Percentiles rank a stretch among this genome's conserved stretches.
Evolutionary conservation across 352 stramenopile species (phyloP).

Genomic region (Pythium brassicae): DNA sequence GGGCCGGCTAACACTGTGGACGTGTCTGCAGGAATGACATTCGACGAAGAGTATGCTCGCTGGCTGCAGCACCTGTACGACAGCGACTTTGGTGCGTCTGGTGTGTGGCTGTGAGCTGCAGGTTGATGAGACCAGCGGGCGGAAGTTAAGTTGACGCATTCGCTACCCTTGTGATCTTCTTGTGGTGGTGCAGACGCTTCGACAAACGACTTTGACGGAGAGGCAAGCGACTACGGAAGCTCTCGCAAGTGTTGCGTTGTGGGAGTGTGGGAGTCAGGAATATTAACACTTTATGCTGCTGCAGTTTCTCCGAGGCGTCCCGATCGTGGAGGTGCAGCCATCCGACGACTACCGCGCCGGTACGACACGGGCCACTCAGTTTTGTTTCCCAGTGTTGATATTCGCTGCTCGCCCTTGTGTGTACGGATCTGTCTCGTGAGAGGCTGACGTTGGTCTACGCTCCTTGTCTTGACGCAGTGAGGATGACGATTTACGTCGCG

Average conservation of each 20-base stretch:
- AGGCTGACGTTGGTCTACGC: no score
- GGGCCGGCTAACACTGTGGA: neutral
- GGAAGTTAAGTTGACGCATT: neutral
- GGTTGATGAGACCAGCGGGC: neutral
- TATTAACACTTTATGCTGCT: neutral
- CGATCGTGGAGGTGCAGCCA: slow-evolving; percentile 27
- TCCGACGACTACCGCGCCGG: slow-evolving; percentile 30
- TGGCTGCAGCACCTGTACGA: slow-evolving; percentile 87
- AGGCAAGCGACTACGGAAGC: slow-evolving; percentile 21
- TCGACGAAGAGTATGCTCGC: slow-evolving; percentile 84
- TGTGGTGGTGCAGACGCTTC: slow-evolving; percentile 26
- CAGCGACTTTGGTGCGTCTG: slow-evolving; percentile 67
- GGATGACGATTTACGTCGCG: slow-evolving; percentile 34
- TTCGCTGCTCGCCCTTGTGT: neutral
- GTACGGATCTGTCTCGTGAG: no score
- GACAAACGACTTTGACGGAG: slow-evolving; percentile 47
- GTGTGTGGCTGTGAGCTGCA: neutral
- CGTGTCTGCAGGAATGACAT: slow-evolving; percentile 41
- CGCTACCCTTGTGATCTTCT: neutral
- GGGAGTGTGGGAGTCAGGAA: neutral
- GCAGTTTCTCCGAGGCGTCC: slow-evolving; percentile 18
- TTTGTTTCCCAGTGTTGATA: slow-evolving; percentile 2
- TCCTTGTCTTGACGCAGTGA: slow-evolving; percentile 31
- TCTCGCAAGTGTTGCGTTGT: neutral
- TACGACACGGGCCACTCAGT: slow-evolving; percentile 13